Evolutionary conservation across 257 asterid species (phyloP).

Genomic region (Mitragyna speciosa): DNA sequence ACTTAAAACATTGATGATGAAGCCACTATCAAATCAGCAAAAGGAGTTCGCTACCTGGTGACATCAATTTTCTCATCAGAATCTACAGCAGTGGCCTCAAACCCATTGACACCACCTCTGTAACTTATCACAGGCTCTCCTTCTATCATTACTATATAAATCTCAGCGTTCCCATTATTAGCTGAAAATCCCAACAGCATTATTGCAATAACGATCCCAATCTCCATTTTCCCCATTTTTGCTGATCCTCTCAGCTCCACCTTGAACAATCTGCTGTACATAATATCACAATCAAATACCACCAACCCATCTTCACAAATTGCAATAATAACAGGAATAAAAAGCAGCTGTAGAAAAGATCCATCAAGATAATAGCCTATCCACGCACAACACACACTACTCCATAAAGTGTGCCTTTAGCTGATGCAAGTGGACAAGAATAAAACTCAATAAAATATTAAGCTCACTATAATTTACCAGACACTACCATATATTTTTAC

Average conservation of each 20-base stretch:
- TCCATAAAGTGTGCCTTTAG: background rate
- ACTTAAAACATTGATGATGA: background rate
- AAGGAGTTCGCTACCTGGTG: constrained; percentile 52
- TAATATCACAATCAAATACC: background rate
- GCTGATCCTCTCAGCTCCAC: constrained; percentile 35
- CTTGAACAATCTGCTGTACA: constrained; percentile 44
- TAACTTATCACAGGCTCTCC: constrained; percentile 97
- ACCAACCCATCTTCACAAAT: background rate
- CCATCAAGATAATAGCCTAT: background rate
- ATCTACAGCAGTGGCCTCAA: constrained; percentile 93
- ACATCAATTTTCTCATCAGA: constrained; percentile 76
- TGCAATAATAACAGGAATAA: background rate
- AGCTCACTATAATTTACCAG: background rate
- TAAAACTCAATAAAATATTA: background rate
- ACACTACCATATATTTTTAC: background rate
- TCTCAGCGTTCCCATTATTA: constrained; percentile 54
- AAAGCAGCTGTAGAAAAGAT: background rate
- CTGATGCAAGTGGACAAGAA: background rate
- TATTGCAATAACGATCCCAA: constrained; percentile 34
- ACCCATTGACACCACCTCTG: constrained; percentile 78
- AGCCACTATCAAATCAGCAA: constrained; percentile 12
- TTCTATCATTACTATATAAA: constrained; percentile 80
- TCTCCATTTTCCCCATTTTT: constrained; percentile 49
- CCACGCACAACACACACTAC: background rate
- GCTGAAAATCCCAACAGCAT: constrained; percentile 39